Base-by-base conservation (phyloP, 2,329 filamentous ascomycete genomes). In the Pseudogymnoascus sp. region DNA sequence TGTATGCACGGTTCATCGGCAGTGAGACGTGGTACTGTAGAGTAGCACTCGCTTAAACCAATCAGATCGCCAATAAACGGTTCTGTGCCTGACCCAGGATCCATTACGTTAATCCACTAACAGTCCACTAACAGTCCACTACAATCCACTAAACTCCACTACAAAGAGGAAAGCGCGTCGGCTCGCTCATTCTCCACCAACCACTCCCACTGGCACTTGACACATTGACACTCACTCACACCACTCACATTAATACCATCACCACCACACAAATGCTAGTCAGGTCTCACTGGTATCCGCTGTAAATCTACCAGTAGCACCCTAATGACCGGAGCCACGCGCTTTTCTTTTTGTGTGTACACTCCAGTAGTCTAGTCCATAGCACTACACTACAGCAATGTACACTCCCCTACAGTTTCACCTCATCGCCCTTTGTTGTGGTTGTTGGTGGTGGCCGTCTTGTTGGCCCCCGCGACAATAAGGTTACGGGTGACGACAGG, bases 1-100 rank as follows among this genome's bases (percentile, higher is more conserved):
- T 31, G 49, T 5, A 60, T 31, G 49, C 43, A 52, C 43, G 43
- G 43, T 52, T 52, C 43, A 52, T 52, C 43, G 43, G 43, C 43
- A 52, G 43, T 52, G 43, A 5, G 21, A 45, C 14, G 21, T 25
- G 18, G 21, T 25, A 16, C n/a, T 40, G 9, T 11, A 35, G 33
- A 12, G 33, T 12, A 35, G 12, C 12, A 35, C 33, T 35, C 28
- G 28, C 28, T 9, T 31, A 31, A 31, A 7, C 28, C 28, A 31
- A 31, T 31, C 28, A 31, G 28, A 16, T 14, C 3, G 12, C 41
- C 21, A 45, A 25, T 45, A 25, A 5, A 25, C 21, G 12, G 6
- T 3, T 31, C 45, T 31, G 45, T 52, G 31, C 45, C 45, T 52
- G 45, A 31, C 31, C n/a, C 14, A 11, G 23, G 8, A 9, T n/a